Percentiles rank a stretch among this genome's conserved stretches.
Evolutionary conservation across 1,284 basidiomycete species (phyloP).

Genomic region (Microbotryum lychnidis-dioicae): DNA sequence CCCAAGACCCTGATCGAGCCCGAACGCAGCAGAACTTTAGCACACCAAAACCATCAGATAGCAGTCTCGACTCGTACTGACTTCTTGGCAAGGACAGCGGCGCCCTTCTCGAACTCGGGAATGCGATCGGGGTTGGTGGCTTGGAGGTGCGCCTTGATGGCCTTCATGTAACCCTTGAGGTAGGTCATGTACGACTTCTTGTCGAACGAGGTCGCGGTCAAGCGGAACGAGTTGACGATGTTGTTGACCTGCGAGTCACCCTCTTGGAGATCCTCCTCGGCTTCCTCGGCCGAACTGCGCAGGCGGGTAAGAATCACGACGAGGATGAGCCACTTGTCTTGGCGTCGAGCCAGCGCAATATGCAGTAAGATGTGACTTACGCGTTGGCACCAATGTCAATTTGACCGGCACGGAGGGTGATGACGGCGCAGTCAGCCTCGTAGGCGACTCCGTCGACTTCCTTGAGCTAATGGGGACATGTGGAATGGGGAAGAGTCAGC

Average conservation of each 20-base stretch:
- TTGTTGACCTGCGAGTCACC: slow-evolving; percentile 76
- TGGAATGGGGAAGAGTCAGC: slow-evolving; percentile 5
- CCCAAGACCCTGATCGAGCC: slow-evolving; percentile 51
- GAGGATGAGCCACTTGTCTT: not conserved
- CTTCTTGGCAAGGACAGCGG: slow-evolving; percentile 62
- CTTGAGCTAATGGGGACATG: slow-evolving; percentile 45
- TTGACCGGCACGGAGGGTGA: slow-evolving; percentile 71
- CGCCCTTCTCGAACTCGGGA: slow-evolving; percentile 73
- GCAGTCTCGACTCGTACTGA: slow-evolving; percentile 1
- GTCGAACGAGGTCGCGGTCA: slow-evolving; percentile 75
- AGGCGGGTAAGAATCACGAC: not conserved
- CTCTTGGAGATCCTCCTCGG: slow-evolving; percentile 72
- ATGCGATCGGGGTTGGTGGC: slow-evolving; percentile 59
- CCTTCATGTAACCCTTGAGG: slow-evolving; percentile 83
- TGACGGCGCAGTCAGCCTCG: slow-evolving; percentile 77
- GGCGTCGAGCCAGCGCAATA: too few species aligned
- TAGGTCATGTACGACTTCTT: slow-evolving; percentile 80
- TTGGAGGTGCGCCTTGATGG: slow-evolving; percentile 57
- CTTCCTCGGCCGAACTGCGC: slow-evolving; percentile 63
- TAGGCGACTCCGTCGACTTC: slow-evolving; percentile 71
- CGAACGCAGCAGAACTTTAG: not conserved
- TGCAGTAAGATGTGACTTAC: slow-evolving; percentile 37
- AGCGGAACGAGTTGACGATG: slow-evolving; percentile 84
- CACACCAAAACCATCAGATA: not conserved
- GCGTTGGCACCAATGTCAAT: slow-evolving; percentile 71